These are phyloP conservation scores for Wickerhamiella brachini DNA, from an alignment of 805 yeast genomes.

Conservation along the genomic window DNA sequence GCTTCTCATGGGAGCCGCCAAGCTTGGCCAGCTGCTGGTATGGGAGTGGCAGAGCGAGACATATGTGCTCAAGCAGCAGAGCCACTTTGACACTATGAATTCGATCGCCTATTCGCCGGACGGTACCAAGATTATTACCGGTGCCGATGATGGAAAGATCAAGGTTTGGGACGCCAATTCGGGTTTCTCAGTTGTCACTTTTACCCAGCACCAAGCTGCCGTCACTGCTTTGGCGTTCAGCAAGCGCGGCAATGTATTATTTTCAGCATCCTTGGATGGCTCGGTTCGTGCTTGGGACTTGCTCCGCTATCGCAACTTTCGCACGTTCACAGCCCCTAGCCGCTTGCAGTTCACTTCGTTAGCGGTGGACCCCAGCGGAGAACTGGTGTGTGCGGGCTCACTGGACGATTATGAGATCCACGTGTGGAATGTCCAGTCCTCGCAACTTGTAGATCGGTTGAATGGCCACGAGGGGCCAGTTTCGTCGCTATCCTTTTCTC, in stretches of 20 bases:
- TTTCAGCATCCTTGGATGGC: conserved; percentile 87
- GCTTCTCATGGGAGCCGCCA: conserved; percentile 88
- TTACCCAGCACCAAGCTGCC: conserved; percentile 78
- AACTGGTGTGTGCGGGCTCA: conserved; percentile 90
- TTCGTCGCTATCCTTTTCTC: conserved; percentile 78
- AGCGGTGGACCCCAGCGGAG: conserved; percentile 96
- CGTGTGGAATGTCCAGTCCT: conserved; percentile 95
- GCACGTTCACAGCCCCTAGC: conserved; percentile 85
- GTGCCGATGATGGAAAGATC: conserved; percentile 91
- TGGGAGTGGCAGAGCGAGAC: conserved; percentile 99
- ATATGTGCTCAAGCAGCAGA: conserved; percentile 88
- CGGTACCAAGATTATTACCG: conserved; percentile 84
- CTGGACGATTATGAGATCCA: conserved; percentile 79
- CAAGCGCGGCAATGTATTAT: conserved; percentile 77
- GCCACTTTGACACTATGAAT: conserved; percentile 87
- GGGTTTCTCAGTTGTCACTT: conserved; percentile 86
- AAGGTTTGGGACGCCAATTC: conserved; percentile 91
- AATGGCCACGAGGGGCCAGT: conserved; percentile 96
- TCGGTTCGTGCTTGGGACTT: conserved; percentile 97
- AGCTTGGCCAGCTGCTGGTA: conserved; percentile 83
- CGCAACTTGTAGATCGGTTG: conserved; percentile 74
- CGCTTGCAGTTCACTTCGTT: conserved; percentile 75
- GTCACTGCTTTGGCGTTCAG: conserved; percentile 84
- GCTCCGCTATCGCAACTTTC: conserved; percentile 79
- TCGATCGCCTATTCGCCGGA: conserved; percentile 83